Evolutionary conservation across 2,329 filamentous ascomycete species (phyloP), one percentile per base, ranked within the genome.

Genomic region (Coniochaeta sp.): DNA sequence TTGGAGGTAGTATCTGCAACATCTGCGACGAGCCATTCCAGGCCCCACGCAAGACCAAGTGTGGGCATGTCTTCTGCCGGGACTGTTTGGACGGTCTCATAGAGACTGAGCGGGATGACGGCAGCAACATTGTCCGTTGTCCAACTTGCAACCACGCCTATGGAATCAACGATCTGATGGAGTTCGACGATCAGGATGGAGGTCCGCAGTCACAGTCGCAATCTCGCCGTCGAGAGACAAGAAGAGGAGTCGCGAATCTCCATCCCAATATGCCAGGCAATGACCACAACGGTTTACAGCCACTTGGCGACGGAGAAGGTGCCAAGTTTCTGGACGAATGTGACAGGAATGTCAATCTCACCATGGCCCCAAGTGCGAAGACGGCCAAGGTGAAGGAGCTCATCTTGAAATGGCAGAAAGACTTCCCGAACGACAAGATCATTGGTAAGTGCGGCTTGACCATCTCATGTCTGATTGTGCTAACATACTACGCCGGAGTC

Each of bases 361-460:
- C 45, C 0, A 6, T 56, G 5, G 51, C 60, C 0, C 55, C 62
- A 0, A 66, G 68, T 13, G 57, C 67, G 1, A 71, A 72, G 53
- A 48, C 67, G 0, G 61, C 61, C 0, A 63, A 60, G 0, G 56
- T 66, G 0, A 63, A 67, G 55, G 58, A 63, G 3, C 58, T 69
- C 0, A 55, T 70, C 1, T 18, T 62, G 2, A 59, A 60, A 1
- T 72, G 70, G 70, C 53, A 59, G 20, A 1, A 31, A 0, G 58
- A 66, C 0, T 52, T 53, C 0, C 69, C 69, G 0, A 42, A 64
- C 0, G 69, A 73, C 58, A 73, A 72, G 54, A 69, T 70, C 4
- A 68, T 74, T 14, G 59, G 70, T 70, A 56, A 58, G 64, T 51
- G 1, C 18, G 3, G 18, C 3, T 35, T 14, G n/a, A 4, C 6